Conservation (phyloP, 2,329 filamentous ascomycete genomes). For the Fusarium annulatum region DNA sequence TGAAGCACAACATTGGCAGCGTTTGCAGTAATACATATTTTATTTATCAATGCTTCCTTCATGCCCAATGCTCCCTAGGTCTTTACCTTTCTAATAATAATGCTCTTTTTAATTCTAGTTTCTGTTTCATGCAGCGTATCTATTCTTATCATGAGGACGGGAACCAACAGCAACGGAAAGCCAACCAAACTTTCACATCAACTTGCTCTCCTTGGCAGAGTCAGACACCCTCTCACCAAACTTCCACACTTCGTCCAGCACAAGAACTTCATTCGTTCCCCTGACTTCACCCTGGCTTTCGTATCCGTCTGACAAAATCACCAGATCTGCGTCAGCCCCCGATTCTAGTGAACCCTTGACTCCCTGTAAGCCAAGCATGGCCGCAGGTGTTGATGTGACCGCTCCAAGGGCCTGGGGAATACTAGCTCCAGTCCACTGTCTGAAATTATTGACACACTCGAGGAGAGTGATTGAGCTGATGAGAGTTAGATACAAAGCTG, state of each 20-base stretch:
- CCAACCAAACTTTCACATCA: conserved; percentile 27
- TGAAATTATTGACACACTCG: conserved; percentile 85
- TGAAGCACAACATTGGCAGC: neutral
- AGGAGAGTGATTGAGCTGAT: conserved; percentile 76
- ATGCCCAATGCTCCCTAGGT: neutral
- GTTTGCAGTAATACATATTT: neutral
- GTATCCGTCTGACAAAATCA: conserved; percentile 71
- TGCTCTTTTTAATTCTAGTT: conserved; percentile 12
- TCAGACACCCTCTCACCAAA: conserved; percentile 69
- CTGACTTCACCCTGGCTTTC: conserved; percentile 39
- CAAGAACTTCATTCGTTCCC: conserved; percentile 61
- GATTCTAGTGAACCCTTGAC: conserved; percentile 73
- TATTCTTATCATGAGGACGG: conserved; percentile 5
- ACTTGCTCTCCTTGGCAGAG: conserved; percentile 23
- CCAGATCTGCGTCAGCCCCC: conserved; percentile 75
- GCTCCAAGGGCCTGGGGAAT: conserved; percentile 76
- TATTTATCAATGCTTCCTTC: neutral
- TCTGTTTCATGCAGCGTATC: conserved; percentile 14
- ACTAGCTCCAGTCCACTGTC: conserved; percentile 76
- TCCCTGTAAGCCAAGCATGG: conserved; percentile 75
- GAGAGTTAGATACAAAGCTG: conserved; percentile 2
- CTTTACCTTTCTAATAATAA: neutral
- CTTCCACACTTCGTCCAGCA: conserved; percentile 84
- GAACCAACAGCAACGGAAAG: conserved; percentile 1
- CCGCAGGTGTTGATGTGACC: conserved; percentile 81